Percentiles rank a stretch among this genome's conserved stretches.
Conservation (phyloP, 768 basidiomycete genomes). For the Astraeus odoratus region DNA sequence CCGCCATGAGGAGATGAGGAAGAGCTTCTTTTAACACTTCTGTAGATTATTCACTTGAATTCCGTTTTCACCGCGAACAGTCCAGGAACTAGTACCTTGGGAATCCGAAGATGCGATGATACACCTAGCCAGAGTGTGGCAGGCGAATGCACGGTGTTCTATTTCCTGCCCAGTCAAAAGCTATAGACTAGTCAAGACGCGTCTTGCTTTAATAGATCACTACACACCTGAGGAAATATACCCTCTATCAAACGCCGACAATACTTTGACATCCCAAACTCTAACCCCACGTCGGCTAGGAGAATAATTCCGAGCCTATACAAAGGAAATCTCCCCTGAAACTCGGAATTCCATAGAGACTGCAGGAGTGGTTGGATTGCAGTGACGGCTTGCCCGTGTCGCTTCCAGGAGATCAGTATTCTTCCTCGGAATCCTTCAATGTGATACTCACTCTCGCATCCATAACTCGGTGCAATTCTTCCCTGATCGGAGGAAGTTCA, state of each 20-base stretch:
- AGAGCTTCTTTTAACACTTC: conserved; percentile 49
- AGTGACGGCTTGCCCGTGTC: conserved; percentile 53
- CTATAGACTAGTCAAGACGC: conserved; percentile 28
- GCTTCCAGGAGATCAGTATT: conserved; percentile 32
- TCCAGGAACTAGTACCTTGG: conserved; percentile 30
- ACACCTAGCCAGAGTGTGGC: conserved; percentile 68
- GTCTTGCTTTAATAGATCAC: neutral
- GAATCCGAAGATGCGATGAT: conserved; percentile 53
- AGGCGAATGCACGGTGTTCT: conserved; percentile 71
- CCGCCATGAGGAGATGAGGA: conserved; percentile 54
- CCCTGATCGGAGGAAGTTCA: conserved; percentile 31
- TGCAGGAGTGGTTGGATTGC: conserved; percentile 62
- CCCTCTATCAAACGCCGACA: conserved; percentile 64
- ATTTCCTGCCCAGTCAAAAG: conserved; percentile 64
- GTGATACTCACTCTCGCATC: conserved; percentile 31
- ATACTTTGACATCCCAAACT: conserved; percentile 68
- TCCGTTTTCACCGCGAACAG: conserved; percentile 1
- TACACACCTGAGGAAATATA: conserved; percentile 70
- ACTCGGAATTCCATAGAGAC: conserved; percentile 76
- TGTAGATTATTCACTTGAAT: conserved; percentile 13
- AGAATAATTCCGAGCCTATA: conserved; percentile 67
- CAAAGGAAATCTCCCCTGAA: conserved; percentile 56
- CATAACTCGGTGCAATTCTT: conserved; percentile 38
- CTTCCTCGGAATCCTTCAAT: conserved; percentile 9
- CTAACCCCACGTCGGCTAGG: conserved; percentile 72